phyloP scores from a whole-genome alignment of 2,329 filamentous ascomycete species.

The Fusarium chlamydosporum region DNA sequence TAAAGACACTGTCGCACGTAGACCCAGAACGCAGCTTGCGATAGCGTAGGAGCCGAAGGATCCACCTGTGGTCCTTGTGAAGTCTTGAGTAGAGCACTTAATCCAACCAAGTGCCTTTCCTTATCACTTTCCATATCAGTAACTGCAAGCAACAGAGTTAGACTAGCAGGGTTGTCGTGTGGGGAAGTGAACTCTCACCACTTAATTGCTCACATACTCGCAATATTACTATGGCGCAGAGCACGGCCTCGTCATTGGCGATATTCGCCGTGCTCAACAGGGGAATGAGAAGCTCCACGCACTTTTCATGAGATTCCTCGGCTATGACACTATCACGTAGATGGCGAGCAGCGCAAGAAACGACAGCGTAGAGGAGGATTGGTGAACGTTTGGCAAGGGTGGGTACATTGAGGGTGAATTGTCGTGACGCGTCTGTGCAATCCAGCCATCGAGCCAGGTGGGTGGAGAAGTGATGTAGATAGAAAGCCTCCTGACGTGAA shows the following conservation, averaged over 20 bases:
- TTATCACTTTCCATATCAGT: conserved; percentile 26
- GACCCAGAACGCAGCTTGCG: conserved; percentile 41
- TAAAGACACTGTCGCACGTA: conserved; percentile 42
- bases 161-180: neutral
- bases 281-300: conserved; percentile 18
- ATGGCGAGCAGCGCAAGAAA: conserved; percentile 18
- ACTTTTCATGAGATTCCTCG: conserved; percentile 11
- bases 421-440: conserved; percentile 40
- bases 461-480: conserved; percentile 29
- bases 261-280: conserved; percentile 13
- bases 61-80: conserved; percentile 39
- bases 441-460: conserved; percentile 39
- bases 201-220: conserved; percentile 19
- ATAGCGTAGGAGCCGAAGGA: conserved; percentile 28
- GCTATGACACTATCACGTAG: conserved; percentile 4
- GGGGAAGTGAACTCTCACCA: neutral
- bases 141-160: neutral
- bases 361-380: conserved; percentile 10
- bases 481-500: conserved; percentile 26
- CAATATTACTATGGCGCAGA: conserved; percentile 24
- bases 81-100: conserved; percentile 36
- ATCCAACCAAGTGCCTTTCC: conserved; percentile 36
- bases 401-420: conserved; percentile 33
- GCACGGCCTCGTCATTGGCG: conserved; percentile 9
- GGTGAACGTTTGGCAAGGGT: conserved; percentile 14